Percentiles rank a stretch among this genome's conserved stretches.
These are phyloP conservation scores for Pseudogymnoascus sp. DNA, from an alignment of 2,329 filamentous ascomycete species.

Conservation along the genomic window DNA sequence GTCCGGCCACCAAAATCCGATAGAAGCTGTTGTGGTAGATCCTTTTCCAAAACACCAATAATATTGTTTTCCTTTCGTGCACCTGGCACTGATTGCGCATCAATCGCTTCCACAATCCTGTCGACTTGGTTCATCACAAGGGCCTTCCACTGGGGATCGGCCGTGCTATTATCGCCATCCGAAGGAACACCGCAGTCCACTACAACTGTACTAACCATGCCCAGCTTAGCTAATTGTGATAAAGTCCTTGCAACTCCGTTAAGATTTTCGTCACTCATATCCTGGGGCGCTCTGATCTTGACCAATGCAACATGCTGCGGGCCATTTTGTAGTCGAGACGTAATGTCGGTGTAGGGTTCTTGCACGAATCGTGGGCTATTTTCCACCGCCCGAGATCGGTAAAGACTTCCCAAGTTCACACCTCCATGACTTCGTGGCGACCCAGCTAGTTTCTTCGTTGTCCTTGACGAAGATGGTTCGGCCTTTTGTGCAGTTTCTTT, in stretches of 20 bases:
- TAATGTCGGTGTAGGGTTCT: constrained; percentile 30
- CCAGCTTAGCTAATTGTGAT: constrained; percentile 72
- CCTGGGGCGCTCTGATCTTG: constrained; percentile 69
- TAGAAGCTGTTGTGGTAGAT: background rate
- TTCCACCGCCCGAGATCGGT: constrained; percentile 48
- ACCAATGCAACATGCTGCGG: constrained; percentile 71
- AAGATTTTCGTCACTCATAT: constrained; percentile 59
- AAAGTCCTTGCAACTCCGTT: constrained; percentile 74
- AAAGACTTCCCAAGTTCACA: constrained; percentile 54
- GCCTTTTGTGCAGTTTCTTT: constrained; percentile 27
- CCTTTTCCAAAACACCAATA: constrained; percentile 27
- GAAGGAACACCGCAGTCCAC: constrained; percentile 56
- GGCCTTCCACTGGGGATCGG: constrained; percentile 32
- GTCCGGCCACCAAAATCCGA: constrained; percentile 16
- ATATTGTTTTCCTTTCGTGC: constrained; percentile 56
- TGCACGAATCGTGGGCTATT: constrained; percentile 53
- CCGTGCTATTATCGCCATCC: constrained; percentile 20
- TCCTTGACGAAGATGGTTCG: constrained; percentile 24
- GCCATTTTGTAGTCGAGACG: constrained; percentile 23
- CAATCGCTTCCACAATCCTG: constrained; percentile 66
- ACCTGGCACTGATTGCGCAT: constrained; percentile 57
- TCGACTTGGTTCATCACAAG: constrained; percentile 55
- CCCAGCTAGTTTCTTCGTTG: constrained; percentile 3
- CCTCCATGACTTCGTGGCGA: constrained; percentile 29
- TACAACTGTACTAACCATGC: constrained; percentile 73